Conservation (phyloP, 352 stramenopile species). For the Aphanomyces astaci region DNA sequence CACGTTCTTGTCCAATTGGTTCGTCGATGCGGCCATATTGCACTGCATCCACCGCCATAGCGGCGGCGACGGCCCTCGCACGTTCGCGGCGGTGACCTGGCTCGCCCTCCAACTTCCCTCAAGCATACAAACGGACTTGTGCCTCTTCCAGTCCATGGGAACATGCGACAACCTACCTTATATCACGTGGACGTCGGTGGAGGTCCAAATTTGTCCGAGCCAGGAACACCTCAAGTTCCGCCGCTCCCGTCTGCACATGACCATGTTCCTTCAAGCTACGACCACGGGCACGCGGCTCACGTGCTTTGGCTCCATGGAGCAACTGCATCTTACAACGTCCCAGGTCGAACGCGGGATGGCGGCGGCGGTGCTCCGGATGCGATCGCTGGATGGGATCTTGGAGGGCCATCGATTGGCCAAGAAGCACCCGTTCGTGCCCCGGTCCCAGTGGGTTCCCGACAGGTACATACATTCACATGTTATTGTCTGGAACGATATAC, state of each 20-base stretch:
- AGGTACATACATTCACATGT: neutral
- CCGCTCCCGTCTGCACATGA: neutral
- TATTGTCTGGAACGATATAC: neutral
- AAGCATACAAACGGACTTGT: neutral
- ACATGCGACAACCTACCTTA: neutral
- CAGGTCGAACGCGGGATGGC: neutral
- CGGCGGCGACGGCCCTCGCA: neutral
- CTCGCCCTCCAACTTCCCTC: neutral
- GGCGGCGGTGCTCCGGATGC: neutral
- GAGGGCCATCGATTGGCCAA: slow-evolving; percentile 6
- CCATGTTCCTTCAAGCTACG: slow-evolving; percentile 5
- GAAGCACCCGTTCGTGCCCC: neutral
- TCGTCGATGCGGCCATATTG: slow-evolving; percentile 3
- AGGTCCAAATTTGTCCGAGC: slow-evolving; percentile 1
- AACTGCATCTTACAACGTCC: neutral
- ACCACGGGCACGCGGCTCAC: slow-evolving; percentile 4
- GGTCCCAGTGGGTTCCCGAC: slow-evolving; percentile 10
- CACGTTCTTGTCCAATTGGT: slow-evolving; percentile 2
- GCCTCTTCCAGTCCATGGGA: slow-evolving; percentile 5
- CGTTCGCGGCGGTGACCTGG: neutral
- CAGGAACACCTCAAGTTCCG: neutral
- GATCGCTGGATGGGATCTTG: neutral
- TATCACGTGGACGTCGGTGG: slow-evolving; percentile 4
- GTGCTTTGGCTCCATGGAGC: neutral
- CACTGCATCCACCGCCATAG: neutral